Conservation (phyloP, 2,329 filamentous ascomycete genomes). For the Keithomyces neogunnii region DNA sequence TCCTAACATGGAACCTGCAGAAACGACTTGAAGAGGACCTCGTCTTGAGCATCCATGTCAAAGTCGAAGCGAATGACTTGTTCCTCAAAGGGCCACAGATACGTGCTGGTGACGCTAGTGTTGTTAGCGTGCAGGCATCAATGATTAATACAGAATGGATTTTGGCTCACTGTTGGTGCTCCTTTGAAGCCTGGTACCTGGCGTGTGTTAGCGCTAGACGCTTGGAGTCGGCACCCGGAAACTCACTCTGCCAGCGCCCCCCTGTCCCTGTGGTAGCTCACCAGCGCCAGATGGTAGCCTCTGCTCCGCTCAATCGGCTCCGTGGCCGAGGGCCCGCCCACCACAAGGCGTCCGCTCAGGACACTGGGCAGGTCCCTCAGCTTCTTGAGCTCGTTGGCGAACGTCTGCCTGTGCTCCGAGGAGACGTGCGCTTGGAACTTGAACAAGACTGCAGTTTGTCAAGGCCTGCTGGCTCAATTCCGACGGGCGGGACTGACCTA, state of each 20-base stretch:
- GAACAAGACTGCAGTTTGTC: constrained; percentile 32
- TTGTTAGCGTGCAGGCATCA: too few relatives aligned
- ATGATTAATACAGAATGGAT: neutral
- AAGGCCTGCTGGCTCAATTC: neutral
- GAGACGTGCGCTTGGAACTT: constrained; percentile 36
- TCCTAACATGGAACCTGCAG: neutral
- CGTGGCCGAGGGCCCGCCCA: constrained; percentile 45
- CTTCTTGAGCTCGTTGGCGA: constrained; percentile 37
- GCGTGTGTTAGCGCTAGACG: neutral
- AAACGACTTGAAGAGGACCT: constrained; percentile 12
- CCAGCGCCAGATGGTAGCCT: constrained; percentile 40
- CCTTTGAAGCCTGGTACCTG: constrained; percentile 40
- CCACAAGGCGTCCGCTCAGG: constrained; percentile 36
- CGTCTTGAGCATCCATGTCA: constrained; percentile 35
- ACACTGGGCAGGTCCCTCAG: constrained; percentile 41
- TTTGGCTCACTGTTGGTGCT: constrained; percentile 37
- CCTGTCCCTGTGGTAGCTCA: constrained; percentile 41
- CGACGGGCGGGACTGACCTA: constrained; percentile 15
- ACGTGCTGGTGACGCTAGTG: constrained; percentile 39
- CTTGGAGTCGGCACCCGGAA: neutral
- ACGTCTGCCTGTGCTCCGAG: constrained; percentile 32
- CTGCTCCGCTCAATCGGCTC: constrained; percentile 43
- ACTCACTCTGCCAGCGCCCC: constrained; percentile 30
- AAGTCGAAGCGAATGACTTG: constrained; percentile 47
- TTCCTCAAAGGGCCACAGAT: constrained; percentile 44